These are phyloP conservation scores for Epichloe glyceriae DNA, from an alignment of 2,329 filamentous ascomycete species.

Conservation along the genomic window DNA sequence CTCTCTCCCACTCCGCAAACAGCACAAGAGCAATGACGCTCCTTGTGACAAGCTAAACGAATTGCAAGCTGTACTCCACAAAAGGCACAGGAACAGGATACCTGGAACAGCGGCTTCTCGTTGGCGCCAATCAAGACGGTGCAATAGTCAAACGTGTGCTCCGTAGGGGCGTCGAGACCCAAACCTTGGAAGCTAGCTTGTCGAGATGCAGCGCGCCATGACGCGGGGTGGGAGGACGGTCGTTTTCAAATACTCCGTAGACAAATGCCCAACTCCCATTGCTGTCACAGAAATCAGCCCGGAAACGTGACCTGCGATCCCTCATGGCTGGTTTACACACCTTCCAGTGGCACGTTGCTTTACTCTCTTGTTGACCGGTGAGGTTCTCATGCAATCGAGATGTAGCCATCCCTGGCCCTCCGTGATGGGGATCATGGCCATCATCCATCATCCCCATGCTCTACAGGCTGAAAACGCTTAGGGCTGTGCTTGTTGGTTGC, in stretches of 20 bases:
- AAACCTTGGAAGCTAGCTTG: not conserved
- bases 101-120: not conserved
- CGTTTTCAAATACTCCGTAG: too few species aligned
- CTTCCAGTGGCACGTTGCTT: not conserved
- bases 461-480: too few species aligned
- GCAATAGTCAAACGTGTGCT: not conserved
- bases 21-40: not conserved
- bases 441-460: too few species aligned
- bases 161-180: not conserved
- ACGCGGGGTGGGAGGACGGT: not conserved
- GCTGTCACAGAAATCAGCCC: too few species aligned
- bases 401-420: too few species aligned
- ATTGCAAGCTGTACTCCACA: not conserved
- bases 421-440: too few species aligned
- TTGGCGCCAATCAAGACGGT: not conserved
- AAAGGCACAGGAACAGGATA: too few species aligned
- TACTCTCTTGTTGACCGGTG: not conserved
- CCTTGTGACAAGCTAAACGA: not conserved
- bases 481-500: too few species aligned
- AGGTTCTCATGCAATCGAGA: too few species aligned
- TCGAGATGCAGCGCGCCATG: not conserved
- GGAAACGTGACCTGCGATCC: too few species aligned
- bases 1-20: not conserved
- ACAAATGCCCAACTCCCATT: too few species aligned
- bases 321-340: too few species aligned